These are phyloP conservation scores for Mycena albidolilacea DNA, from an alignment of 768 basidiomycete genomes.

Conservation along the genomic window DNA sequence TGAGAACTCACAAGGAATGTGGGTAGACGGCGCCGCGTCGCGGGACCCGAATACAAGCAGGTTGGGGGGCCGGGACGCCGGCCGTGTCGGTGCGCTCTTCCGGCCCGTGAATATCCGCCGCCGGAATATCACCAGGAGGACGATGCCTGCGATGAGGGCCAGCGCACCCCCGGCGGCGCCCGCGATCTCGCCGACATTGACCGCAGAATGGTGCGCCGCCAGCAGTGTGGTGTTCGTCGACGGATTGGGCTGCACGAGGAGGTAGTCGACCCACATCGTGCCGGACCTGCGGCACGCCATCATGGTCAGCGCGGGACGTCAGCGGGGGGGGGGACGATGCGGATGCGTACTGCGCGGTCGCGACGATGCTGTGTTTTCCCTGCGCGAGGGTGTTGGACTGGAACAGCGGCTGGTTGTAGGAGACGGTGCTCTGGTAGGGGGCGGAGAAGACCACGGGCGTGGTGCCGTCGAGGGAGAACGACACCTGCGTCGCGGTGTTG, in stretches of 20 bases:
- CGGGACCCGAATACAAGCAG: background rate
- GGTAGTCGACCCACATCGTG: conserved; percentile 43
- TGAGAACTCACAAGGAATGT: conserved; percentile 25
- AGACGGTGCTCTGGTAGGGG: conserved; percentile 29
- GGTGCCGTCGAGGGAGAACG: conserved; percentile 42
- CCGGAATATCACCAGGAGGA: conserved; percentile 33
- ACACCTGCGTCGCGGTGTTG: conserved; percentile 33
- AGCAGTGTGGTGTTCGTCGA: conserved; percentile 17
- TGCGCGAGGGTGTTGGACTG: conserved; percentile 31
- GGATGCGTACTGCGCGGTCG: conserved; percentile 33
- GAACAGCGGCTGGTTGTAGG: conserved; percentile 43
- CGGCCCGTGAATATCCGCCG: conserved; percentile 29
- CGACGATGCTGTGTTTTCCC: conserved; percentile 41
- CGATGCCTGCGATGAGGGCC: conserved; percentile 27
- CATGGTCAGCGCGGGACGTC: background rate
- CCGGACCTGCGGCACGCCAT: conserved; percentile 26
- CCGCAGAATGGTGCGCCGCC: conserved; percentile 11
- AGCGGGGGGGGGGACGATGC: background rate
- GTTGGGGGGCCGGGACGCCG: conserved; percentile 22
- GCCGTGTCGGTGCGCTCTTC: conserved; percentile 9
- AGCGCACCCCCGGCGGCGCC: conserved; percentile 20
- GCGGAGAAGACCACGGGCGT: conserved; percentile 40
- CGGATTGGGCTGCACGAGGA: conserved; percentile 39
- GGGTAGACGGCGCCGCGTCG: background rate
- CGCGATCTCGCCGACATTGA: conserved; percentile 23